Evolutionary conservation across 176 grass and related monocot species (phyloP).

Genomic region (Paspalum notatum): DNA sequence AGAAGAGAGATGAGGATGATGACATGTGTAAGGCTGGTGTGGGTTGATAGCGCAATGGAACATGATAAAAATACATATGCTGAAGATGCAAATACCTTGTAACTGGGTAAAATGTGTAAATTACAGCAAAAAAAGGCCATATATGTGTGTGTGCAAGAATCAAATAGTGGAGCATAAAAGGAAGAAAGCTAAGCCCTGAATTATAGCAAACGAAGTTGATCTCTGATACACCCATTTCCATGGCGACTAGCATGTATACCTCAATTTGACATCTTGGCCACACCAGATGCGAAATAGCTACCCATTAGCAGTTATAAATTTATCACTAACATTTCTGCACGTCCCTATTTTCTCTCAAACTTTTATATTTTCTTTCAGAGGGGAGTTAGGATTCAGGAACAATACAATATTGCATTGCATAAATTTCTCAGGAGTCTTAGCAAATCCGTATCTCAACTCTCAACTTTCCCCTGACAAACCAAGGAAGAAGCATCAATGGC

Average conservation of each 20-base stretch:
- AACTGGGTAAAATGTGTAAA: neutral
- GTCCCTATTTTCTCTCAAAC: neutral
- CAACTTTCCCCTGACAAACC: neutral
- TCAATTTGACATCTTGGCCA: neutral
- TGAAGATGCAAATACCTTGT: neutral
- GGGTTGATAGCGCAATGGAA: neutral
- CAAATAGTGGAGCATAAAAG: neutral
- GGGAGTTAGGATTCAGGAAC: neutral
- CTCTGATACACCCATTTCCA: neutral
- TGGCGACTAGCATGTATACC: neutral
- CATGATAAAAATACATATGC: neutral
- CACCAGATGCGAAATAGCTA: neutral
- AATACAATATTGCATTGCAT: neutral
- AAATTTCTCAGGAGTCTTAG: neutral
- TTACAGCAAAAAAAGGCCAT: neutral
- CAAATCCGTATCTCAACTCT: neutral
- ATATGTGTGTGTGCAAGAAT: neutral
- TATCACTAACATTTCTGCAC: neutral
- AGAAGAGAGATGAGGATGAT: neutral
- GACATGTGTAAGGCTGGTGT: neutral
- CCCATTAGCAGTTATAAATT: neutral
- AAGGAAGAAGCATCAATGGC: neutral
- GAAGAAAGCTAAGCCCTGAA: no score
- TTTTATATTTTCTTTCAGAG: neutral
- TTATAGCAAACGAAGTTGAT: neutral